Conservation (phyloP, 768 basidiomycete genomes). For the Epithele typhae region DNA sequence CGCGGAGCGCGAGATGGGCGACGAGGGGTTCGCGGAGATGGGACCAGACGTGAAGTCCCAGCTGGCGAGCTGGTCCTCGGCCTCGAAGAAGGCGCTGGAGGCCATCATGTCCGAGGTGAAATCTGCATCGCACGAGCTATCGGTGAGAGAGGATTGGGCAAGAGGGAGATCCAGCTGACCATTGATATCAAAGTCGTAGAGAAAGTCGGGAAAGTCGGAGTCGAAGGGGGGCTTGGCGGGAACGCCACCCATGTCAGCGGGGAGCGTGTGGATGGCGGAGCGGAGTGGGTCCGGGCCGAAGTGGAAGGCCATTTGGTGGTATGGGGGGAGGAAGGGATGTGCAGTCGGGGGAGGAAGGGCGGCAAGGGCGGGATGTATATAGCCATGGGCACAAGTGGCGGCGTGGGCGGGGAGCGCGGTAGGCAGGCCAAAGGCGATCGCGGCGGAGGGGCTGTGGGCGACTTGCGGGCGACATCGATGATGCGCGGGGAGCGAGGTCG, state of each 20-base stretch:
- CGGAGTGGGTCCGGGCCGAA: background rate
- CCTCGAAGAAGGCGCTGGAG: background rate
- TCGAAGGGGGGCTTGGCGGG: background rate
- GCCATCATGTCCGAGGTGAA: background rate
- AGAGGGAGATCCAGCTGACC: background rate
- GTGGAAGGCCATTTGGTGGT: background rate
- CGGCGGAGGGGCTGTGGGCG: no score
- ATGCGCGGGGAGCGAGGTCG: no score
- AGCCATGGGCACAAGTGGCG: constrained; percentile 1
- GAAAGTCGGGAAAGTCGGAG: background rate
- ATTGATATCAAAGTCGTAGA: background rate
- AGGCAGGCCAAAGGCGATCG: no score
- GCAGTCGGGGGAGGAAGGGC: background rate
- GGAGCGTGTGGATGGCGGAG: background rate
- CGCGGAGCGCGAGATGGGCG: constrained; percentile 13
- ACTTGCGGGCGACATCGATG: no score
- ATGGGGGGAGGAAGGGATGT: background rate
- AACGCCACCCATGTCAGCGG: background rate
- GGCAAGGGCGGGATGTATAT: background rate
- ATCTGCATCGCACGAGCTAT: background rate
- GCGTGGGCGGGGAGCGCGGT: no score
- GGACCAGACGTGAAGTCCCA: background rate
- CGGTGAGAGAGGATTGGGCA: background rate
- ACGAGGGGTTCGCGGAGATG: constrained; percentile 1
- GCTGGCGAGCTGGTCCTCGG: background rate